Conservation (phyloP, 495 filamentous ascomycete species). For the Hypoxylon cercidicola region DNA sequence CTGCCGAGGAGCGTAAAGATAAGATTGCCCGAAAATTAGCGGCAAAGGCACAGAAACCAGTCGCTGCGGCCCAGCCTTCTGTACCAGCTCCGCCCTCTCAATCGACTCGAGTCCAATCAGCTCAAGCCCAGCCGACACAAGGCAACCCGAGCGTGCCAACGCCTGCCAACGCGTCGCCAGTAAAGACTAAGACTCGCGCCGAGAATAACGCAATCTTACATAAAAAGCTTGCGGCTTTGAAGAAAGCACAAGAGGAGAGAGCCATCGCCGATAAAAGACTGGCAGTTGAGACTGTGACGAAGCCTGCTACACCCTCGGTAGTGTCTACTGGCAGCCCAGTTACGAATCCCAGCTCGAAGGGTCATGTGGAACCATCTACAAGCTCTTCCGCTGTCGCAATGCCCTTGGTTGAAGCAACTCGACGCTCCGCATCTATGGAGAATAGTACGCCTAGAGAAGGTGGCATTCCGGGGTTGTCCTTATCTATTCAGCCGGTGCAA, state of each 20-base stretch:
- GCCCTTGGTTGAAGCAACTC: constrained; percentile 6
- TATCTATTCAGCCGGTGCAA: constrained; percentile 33
- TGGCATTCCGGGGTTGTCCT: constrained; percentile 39
- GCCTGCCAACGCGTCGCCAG: constrained; percentile 28
- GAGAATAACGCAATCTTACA: constrained; percentile 59
- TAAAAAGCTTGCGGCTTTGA: constrained; percentile 58
- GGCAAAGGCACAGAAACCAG: constrained; percentile 56
- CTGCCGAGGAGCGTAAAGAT: constrained; percentile 74
- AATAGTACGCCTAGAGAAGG: constrained; percentile 31
- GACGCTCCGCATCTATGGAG: constrained; percentile 21
- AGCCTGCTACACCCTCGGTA: constrained; percentile 14
- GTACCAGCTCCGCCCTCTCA: constrained; percentile 36
- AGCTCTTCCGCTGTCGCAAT: neutral
- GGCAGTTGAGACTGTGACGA: constrained; percentile 8
- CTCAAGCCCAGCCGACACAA: constrained; percentile 5
- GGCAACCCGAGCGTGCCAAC: constrained; percentile 17
- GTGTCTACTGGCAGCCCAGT: neutral
- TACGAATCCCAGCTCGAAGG: neutral
- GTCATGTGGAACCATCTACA: neutral
- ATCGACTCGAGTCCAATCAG: constrained; percentile 18
- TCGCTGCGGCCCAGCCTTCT: constrained; percentile 29
- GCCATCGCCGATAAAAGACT: constrained; percentile 44
- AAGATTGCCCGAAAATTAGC: constrained; percentile 79
- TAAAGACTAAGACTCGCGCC: constrained; percentile 50
- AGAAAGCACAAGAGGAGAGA: constrained; percentile 56